Evolutionary conservation across 83 land plant genomes (phyloP).

Genomic region (Diphasiastrum complanatum): DNA sequence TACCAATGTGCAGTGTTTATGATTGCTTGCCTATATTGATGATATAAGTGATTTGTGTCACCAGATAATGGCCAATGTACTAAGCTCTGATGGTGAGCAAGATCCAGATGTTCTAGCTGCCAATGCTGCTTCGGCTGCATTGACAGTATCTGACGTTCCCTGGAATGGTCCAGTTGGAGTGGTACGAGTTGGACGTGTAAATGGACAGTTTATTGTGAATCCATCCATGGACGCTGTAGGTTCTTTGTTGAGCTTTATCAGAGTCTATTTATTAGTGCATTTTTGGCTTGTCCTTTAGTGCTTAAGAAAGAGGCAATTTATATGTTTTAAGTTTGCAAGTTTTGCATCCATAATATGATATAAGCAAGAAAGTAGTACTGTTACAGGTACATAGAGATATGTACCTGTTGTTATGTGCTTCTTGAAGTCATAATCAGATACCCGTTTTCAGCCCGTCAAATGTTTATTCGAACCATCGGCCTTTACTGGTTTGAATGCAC

Average conservation of each 20-base stretch:
- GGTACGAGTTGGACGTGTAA: conserved; percentile 75
- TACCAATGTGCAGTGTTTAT: too few species aligned
- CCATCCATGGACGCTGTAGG: conserved; percentile 83
- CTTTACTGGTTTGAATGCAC: too few species aligned
- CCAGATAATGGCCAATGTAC: conserved; percentile 76
- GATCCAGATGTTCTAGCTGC: conserved; percentile 97
- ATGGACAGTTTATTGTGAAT: conserved; percentile 66
- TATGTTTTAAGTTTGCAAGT: neutral
- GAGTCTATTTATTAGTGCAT: neutral
- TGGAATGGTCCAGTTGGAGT: conserved; percentile 92
- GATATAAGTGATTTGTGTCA: neutral
- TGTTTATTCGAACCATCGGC: too few species aligned
- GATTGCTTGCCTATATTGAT: too few species aligned
- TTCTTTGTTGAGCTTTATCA: neutral
- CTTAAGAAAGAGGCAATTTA: neutral
- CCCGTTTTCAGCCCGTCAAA: too few species aligned
- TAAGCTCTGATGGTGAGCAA: conserved; percentile 89
- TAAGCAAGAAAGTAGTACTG: too few species aligned
- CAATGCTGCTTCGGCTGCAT: conserved; percentile 91
- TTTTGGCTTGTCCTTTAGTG: neutral
- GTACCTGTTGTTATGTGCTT: too few species aligned
- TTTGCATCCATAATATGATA: too few species aligned
- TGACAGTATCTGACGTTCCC: conserved; percentile 87
- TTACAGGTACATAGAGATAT: too few species aligned
- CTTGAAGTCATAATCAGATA: too few species aligned